Evolutionary conservation across 2,329 filamentous ascomycete genomes (phyloP).

Genomic region (Penicillium decumbens): DNA sequence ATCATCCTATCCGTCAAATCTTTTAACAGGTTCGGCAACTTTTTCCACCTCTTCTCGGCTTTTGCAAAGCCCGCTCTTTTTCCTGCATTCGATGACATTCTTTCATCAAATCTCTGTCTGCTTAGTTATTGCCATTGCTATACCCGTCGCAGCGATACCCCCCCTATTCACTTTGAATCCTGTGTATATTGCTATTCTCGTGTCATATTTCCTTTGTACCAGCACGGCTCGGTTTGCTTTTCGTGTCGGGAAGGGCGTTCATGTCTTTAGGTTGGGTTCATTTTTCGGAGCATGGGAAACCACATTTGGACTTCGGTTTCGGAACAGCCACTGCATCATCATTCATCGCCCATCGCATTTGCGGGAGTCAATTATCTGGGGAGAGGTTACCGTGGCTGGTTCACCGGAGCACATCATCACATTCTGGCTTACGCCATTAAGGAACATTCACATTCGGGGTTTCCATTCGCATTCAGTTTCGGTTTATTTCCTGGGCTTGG

Average conservation of each 20-base stretch:
- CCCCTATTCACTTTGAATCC: constrained; percentile 7
- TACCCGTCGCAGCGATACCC: constrained; percentile 25
- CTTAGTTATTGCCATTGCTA: constrained; percentile 18
- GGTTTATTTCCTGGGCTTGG: neutral
- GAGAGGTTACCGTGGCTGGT: constrained; percentile 20
- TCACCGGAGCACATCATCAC: constrained; percentile 18
- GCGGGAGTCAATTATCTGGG: constrained; percentile 21
- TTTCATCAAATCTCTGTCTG: constrained; percentile 14
- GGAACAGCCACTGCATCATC: constrained; percentile 5
- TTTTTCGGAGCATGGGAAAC: constrained; percentile 8
- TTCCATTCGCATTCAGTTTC: constrained; percentile 12
- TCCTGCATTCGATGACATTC: constrained; percentile 16
- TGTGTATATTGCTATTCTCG: constrained; percentile 6
- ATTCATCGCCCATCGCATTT: constrained; percentile 19
- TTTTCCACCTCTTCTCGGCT: neutral
- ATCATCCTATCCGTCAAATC: constrained; percentile 2
- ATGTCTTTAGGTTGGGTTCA: neutral
- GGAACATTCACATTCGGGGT: constrained; percentile 6
- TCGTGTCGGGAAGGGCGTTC: constrained; percentile 8
- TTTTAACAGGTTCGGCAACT: neutral
- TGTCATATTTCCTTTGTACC: constrained; percentile 9
- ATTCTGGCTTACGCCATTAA: constrained; percentile 13
- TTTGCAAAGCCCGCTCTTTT: constrained; percentile 6
- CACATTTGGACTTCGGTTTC: constrained; percentile 7
- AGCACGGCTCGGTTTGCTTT: neutral